Conservation (phyloP, 176 grass and related monocot genomes). For the Triticum timopheevii region DNA sequence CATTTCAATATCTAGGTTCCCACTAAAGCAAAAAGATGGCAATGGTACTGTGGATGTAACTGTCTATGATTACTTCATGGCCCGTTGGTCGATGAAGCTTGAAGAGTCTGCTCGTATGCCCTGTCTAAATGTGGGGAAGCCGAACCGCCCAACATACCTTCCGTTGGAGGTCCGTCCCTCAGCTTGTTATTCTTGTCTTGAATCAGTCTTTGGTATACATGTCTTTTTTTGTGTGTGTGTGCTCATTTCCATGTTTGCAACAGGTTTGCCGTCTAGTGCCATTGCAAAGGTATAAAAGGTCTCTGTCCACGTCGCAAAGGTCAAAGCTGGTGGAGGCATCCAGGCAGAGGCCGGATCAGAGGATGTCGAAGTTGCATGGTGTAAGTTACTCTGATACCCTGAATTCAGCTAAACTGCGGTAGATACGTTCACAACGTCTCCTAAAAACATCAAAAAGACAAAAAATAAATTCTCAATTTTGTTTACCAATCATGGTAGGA, state of each 20-base stretch:
- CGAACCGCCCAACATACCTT: constrained; percentile 5
- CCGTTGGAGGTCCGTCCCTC: constrained; percentile 15
- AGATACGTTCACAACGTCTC: background rate
- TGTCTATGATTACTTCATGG: constrained; percentile 27
- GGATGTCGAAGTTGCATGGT: constrained; percentile 39
- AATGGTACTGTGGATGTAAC: constrained; percentile 8
- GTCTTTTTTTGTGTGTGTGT: background rate
- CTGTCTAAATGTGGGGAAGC: constrained; percentile 22
- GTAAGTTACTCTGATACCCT: constrained; percentile 10
- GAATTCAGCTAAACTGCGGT: background rate
- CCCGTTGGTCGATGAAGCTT: constrained; percentile 3
- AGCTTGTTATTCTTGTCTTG: background rate
- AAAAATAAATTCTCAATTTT: background rate
- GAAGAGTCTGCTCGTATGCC: background rate
- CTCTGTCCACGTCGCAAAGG: constrained; percentile 39
- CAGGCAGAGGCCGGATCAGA: constrained; percentile 54
- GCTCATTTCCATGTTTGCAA: background rate
- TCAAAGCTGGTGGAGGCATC: constrained; percentile 57
- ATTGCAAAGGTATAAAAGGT: constrained; percentile 67
- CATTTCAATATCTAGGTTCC: constrained; percentile 8
- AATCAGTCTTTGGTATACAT: background rate
- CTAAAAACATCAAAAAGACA: background rate
- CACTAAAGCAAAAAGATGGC: background rate
- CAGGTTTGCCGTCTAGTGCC: constrained; percentile 54
- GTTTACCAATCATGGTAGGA: constrained; percentile 12